Evolutionary conservation across 2,329 filamentous ascomycete species (phyloP).

Genomic region (Pyrenochaeta sp.): DNA sequence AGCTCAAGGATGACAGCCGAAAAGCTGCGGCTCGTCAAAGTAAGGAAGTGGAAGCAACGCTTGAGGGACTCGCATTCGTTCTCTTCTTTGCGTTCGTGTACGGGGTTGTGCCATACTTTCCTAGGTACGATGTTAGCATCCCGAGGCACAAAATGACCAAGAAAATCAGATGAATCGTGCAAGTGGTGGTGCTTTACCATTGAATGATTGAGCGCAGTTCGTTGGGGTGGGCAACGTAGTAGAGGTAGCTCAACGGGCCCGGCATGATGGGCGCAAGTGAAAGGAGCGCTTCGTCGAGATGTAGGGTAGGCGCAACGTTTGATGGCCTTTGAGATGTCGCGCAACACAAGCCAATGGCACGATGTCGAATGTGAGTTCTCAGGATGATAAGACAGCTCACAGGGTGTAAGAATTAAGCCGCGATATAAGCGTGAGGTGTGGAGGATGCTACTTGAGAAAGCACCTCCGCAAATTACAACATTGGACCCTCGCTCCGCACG

Average conservation of each 20-base stretch:
- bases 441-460: not conserved
- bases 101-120: conserved; percentile 96
- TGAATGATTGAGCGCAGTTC: conserved; percentile 85
- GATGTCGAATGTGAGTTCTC: not conserved
- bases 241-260: conserved; percentile 64
- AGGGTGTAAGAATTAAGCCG: not conserved
- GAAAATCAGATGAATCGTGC: not conserved
- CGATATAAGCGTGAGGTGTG: not conserved
- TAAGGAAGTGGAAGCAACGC: conserved; percentile 86
- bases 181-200: conserved; percentile 69
- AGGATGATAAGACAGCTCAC: not conserved
- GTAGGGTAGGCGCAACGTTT: conserved; percentile 10
- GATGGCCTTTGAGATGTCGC: conserved; percentile 5
- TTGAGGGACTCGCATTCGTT: conserved; percentile 78
- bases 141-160: not conserved
- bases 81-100: conserved; percentile 79
- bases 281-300: conserved; percentile 18
- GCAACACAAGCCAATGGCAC: conserved; percentile 12
- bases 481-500: not conserved
- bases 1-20: conserved; percentile 93
- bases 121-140: conserved; percentile 56
- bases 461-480: conserved; percentile 2
- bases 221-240: conserved; percentile 77
- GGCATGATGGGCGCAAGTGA: conserved; percentile 39
- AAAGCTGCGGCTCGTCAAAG: conserved; percentile 92